These are phyloP conservation scores for Craspedostauros australis DNA, from an alignment of 108 stramenopile species.

Conservation along the genomic window DNA sequence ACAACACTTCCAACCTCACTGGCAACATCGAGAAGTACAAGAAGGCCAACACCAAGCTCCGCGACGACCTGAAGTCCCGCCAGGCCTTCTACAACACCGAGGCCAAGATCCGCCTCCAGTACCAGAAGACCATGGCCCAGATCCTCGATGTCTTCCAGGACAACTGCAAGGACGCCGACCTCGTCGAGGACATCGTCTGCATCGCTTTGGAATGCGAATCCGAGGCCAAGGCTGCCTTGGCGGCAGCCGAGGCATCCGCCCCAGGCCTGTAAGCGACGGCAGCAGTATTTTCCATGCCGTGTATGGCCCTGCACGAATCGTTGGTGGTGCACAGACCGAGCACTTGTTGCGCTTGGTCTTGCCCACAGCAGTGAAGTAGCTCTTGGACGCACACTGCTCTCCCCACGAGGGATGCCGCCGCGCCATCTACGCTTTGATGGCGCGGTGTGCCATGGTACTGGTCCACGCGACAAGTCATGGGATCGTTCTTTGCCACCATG, in stretches of 20 bases:
- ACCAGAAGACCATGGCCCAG: constrained; percentile 43
- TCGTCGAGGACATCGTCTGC: constrained; percentile 49
- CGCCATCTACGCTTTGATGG: no score
- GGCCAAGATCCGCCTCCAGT: constrained; percentile 41
- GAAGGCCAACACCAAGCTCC: constrained; percentile 27
- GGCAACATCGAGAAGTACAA: constrained; percentile 38
- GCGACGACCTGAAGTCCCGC: constrained; percentile 48
- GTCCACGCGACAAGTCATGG: no score
- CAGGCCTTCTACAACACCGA: constrained; percentile 49
- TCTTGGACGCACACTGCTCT: no score
- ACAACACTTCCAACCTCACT: constrained; percentile 27
- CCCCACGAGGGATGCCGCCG: no score
- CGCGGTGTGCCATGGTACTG: no score
- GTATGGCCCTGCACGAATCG: no score
- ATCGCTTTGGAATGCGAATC: constrained; percentile 34
- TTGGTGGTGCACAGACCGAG: no score
- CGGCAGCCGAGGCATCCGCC: constrained; percentile 31
- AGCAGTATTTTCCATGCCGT: no score
- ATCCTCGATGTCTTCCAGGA: constrained; percentile 50
- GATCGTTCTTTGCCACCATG: no score
- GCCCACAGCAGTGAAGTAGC: no score
- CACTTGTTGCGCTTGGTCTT: no score
- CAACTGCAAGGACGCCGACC: constrained; percentile 41
- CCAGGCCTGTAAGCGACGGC: constrained; percentile 30
- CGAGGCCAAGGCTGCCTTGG: constrained; percentile 36